Conservation (phyloP, 1,139 yeast genomes). For the Sugiyamaella neomexicana region DNA sequence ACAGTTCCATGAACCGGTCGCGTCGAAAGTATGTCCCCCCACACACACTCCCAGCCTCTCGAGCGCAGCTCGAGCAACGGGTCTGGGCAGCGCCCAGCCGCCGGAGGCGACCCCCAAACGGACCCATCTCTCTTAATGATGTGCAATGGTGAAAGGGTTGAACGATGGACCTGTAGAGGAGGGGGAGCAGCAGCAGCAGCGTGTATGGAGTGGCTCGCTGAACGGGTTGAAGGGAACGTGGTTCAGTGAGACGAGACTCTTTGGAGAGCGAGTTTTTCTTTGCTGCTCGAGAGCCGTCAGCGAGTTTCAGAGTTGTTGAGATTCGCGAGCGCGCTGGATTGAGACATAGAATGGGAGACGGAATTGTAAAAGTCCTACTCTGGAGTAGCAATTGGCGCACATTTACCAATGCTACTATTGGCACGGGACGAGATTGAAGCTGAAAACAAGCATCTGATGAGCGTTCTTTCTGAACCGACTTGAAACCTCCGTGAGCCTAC, state of each 20-base stretch:
- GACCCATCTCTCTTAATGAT: constrained; percentile 2
- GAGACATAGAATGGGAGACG: neutral
- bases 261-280: neutral
- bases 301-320: neutral
- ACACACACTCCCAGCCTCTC: neutral
- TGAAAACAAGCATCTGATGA: neutral
- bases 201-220: neutral
- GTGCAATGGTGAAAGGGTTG: constrained; percentile 14
- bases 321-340: neutral
- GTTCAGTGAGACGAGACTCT: neutral
- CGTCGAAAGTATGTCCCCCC: too few relatives aligned
- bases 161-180: neutral
- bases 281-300: neutral
- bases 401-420: constrained; percentile 5
- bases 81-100: constrained; percentile 9
- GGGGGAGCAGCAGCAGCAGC: neutral
- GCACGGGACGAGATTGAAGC: constrained; percentile 9
- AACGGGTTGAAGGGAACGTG: neutral
- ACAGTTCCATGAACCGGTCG: too few relatives aligned
- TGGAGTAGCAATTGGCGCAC: constrained; percentile 7
- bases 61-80: constrained; percentile 4
- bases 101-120: constrained; percentile 1
- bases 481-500: neutral
- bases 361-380: constrained; percentile 7
- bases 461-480: neutral